phyloP scores from a whole-genome alignment of 2,329 filamentous ascomycete species.

The Sordariomycetes sp. region DNA sequence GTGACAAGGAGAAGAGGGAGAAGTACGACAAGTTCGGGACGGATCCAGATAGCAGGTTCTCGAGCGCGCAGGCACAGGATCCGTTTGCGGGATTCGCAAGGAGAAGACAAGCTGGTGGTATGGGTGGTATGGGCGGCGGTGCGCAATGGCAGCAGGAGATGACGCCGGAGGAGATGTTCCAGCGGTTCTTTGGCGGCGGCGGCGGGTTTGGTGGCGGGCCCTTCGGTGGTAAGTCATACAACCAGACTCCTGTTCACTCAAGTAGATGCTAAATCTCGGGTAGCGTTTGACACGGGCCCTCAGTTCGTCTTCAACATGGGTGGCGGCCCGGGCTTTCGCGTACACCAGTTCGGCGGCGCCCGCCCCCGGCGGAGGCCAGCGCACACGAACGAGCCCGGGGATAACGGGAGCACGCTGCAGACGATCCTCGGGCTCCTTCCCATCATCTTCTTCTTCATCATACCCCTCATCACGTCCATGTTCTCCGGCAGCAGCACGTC shows the following conservation, averaged over 20 bases:
- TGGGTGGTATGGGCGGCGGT: slow-evolving; percentile 35
- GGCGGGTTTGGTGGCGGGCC: slow-evolving; percentile 68
- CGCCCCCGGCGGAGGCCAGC: slow-evolving; percentile 65
- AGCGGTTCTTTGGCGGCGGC: slow-evolving; percentile 85
- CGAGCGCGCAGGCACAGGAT: slow-evolving; percentile 42
- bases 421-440: slow-evolving; percentile 68
- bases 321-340: slow-evolving; percentile 78
- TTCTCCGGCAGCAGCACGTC: slow-evolving; percentile 45
- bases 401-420: slow-evolving; percentile 32
- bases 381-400: slow-evolving; percentile 32
- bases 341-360: slow-evolving; percentile 87
- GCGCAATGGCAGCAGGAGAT: slow-evolving; percentile 82
- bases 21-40: slow-evolving; percentile 83
- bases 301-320: slow-evolving; percentile 94
- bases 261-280: slow-evolving; percentile 10
- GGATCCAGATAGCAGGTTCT: slow-evolving; percentile 83
- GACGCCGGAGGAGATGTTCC: slow-evolving; percentile 92
- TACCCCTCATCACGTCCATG: slow-evolving; percentile 70
- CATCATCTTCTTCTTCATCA: slow-evolving; percentile 77
- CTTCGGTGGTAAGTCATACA: slow-evolving; percentile 25
- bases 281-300: slow-evolving; percentile 62
- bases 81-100: slow-evolving; percentile 51
- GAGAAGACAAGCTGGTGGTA: slow-evolving; percentile 25
- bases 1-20: slow-evolving; percentile 83
- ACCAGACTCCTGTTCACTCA: background rate